Conservation (phyloP, 305 asterid genomes). For the Fraxinus nigra region DNA sequence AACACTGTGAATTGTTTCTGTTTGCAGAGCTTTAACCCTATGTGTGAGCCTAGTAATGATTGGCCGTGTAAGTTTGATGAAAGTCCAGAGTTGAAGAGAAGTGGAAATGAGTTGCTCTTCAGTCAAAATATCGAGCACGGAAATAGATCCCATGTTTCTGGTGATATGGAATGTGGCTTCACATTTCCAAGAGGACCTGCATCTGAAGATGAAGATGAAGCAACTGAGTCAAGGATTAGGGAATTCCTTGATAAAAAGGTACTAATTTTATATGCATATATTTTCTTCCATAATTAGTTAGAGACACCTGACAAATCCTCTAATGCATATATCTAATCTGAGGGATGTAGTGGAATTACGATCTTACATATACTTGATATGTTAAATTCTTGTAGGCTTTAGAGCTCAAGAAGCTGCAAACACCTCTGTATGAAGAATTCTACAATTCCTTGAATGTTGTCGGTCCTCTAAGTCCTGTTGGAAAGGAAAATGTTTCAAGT, state of each 20-base stretch:
- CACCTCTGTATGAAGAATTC: constrained; percentile 84
- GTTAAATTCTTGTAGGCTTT: constrained; percentile 51
- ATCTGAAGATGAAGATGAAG: constrained; percentile 82
- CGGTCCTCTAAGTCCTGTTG: constrained; percentile 54
- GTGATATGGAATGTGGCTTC: constrained; percentile 55
- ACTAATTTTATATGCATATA: neutral
- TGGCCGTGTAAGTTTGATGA: constrained; percentile 78
- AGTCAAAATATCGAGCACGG: constrained; percentile 41
- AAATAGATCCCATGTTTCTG: constrained; percentile 37
- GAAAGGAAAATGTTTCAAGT: constrained; percentile 70
- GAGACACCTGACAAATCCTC: neutral
- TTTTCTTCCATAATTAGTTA: neutral
- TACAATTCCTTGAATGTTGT: constrained; percentile 74
- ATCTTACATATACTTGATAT: constrained; percentile 10
- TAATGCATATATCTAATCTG: neutral
- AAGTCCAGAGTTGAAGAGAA: constrained; percentile 60
- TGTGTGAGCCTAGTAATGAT: constrained; percentile 84
- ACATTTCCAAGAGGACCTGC: constrained; percentile 63
- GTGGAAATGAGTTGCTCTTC: constrained; percentile 36
- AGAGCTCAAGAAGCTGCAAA: constrained; percentile 87
- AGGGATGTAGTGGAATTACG: neutral
- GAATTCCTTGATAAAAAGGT: constrained; percentile 97
- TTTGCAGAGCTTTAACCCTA: constrained; percentile 89
- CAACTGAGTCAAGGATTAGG: constrained; percentile 82
- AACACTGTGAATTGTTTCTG: constrained; percentile 20